These are phyloP conservation scores for Mucor circinelloides DNA, from an alignment of 371 early-diverging fungal genomes.

Conservation along the genomic window DNA sequence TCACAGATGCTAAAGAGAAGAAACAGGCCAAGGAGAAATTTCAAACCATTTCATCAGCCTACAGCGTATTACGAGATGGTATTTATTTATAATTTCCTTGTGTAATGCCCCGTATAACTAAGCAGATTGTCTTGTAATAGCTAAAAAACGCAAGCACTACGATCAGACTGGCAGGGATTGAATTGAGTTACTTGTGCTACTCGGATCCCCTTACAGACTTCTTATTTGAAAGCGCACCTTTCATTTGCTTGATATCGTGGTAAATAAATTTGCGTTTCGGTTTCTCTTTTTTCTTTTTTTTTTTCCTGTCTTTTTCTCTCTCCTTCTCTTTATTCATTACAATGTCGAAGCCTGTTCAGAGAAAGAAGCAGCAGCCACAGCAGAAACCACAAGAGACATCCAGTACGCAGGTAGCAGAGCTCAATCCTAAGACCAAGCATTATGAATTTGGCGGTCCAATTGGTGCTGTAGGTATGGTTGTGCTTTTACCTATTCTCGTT, in stretches of 20 bases:
- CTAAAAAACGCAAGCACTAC: conserved; percentile 34
- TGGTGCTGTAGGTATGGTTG: conserved; percentile 70
- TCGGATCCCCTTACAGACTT: conserved; percentile 8
- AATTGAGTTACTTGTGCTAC: background rate
- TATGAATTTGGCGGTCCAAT: conserved; percentile 87
- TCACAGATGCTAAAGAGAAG: conserved; percentile 53
- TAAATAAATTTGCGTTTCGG: background rate
- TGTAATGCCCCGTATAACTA: background rate
- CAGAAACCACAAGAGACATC: background rate
- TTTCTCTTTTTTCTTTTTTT: conserved; percentile 1
- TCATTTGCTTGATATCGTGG: background rate
- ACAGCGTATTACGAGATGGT: conserved; percentile 62
- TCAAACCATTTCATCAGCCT: conserved; percentile 59
- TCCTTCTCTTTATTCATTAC: background rate
- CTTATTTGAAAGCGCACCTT: background rate
- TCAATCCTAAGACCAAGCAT: conserved; percentile 59
- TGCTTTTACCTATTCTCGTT: conserved; percentile 64
- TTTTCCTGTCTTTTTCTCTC: background rate
- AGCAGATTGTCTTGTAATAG: conserved; percentile 2
- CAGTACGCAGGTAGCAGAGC: conserved; percentile 14
- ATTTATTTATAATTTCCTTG: conserved; percentile 14
- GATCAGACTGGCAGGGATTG: conserved; percentile 32
- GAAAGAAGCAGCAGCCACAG: background rate
- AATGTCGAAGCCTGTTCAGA: conserved; percentile 17
- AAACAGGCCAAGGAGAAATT: conserved; percentile 56